Evolutionary conservation across 2,329 filamentous ascomycete species (phyloP).

Genomic region (Aspergillus hiratsukae): DNA sequence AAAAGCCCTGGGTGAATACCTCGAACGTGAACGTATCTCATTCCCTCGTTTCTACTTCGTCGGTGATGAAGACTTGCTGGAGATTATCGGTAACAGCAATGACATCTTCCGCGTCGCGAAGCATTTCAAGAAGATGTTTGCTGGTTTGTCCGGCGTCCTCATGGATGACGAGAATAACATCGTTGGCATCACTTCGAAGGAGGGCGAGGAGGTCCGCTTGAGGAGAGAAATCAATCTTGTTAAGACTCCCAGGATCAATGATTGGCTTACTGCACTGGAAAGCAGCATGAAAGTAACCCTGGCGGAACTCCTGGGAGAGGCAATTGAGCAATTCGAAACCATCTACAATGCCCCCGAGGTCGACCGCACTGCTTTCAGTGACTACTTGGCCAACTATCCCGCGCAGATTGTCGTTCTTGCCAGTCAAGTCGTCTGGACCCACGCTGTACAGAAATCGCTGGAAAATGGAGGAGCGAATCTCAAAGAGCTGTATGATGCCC

Average conservation of each 20-base stretch:
- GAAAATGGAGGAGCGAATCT: slow-evolving; percentile 66
- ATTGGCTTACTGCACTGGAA: slow-evolving; percentile 94
- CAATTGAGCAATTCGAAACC: slow-evolving; percentile 73
- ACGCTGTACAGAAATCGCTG: slow-evolving; percentile 73
- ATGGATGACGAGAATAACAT: slow-evolving; percentile 91
- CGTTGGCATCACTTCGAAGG: slow-evolving; percentile 88
- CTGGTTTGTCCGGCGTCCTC: slow-evolving; percentile 81
- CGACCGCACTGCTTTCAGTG: slow-evolving; percentile 64
- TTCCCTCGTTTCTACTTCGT: slow-evolving; percentile 99
- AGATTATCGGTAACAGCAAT: slow-evolving; percentile 99
- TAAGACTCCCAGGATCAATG: slow-evolving; percentile 95
- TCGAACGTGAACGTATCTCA: slow-evolving; percentile 94
- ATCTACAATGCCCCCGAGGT: slow-evolving; percentile 70
- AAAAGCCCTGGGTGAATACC: slow-evolving; percentile 95
- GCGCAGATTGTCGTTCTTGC: slow-evolving; percentile 94
- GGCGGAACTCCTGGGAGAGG: slow-evolving; percentile 83
- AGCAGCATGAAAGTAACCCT: slow-evolving; percentile 90
- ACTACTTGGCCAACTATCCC: slow-evolving; percentile 80
- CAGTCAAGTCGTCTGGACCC: slow-evolving; percentile 91
- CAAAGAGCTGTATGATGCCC: slow-evolving; percentile 68
- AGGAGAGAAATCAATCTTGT: slow-evolving; percentile 88
- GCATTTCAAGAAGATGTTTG: slow-evolving; percentile 99
- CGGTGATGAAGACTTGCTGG: slow-evolving; percentile 93
- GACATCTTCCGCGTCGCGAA: slow-evolving; percentile 95
- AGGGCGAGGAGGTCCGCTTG: slow-evolving; percentile 80